A percentile compares a stretch with the other conserved stretches of the same genome.
Evolutionary conservation across 805 yeast species (phyloP).

Genomic region (Saccharomyces eubayanus): DNA sequence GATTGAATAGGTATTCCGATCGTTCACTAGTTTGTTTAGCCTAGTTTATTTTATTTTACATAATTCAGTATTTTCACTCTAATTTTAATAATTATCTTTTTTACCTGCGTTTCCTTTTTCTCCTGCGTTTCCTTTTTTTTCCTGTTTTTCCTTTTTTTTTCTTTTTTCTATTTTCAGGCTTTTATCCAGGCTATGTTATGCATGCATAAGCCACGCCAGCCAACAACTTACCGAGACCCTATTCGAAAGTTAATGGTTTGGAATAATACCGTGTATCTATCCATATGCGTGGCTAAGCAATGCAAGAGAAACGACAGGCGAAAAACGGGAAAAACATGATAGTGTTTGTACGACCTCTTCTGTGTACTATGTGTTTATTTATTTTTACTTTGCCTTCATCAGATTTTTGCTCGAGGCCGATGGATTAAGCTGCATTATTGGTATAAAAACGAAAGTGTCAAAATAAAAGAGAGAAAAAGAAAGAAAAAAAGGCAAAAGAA

Average conservation of each 20-base stretch:
- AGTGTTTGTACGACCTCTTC: background rate
- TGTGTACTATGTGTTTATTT: background rate
- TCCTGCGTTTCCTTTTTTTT: no score
- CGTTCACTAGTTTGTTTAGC: background rate
- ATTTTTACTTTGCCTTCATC: background rate
- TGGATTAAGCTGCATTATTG: background rate
- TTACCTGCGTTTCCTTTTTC: background rate
- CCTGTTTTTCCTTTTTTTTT: no score
- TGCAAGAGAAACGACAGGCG: background rate
- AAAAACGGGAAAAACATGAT: background rate
- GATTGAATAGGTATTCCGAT: slow-evolving; percentile 9
- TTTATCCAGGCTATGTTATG: background rate
- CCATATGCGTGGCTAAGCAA: background rate
- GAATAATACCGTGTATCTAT: background rate
- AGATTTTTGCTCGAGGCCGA: background rate
- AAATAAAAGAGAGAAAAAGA: background rate
- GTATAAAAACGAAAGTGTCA: background rate
- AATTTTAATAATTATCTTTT: slow-evolving; percentile 3
- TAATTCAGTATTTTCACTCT: background rate
- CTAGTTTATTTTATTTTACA: background rate
- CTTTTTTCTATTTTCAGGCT: no score
- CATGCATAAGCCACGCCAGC: background rate
- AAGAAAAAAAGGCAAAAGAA: background rate
- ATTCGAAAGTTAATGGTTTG: background rate
- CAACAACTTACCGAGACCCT: background rate